These are phyloP conservation scores for Hippophae tibetana DNA, from an alignment of 306 rosid genomes.

Conservation along the genomic window DNA sequence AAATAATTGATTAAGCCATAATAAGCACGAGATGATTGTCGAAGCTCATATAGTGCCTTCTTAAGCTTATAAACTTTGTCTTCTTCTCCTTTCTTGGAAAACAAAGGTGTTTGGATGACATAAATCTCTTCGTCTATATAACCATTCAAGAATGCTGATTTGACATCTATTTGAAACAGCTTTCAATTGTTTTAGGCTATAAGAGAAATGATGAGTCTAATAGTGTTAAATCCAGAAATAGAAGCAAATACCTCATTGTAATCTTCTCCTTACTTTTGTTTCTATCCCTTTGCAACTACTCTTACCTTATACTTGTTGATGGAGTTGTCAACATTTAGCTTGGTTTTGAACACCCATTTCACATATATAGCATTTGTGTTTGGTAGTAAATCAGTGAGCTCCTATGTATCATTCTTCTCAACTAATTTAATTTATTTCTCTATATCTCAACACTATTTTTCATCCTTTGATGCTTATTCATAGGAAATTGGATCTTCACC, in stretches of 20 bases:
- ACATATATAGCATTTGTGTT: not conserved
- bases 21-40: not conserved
- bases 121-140: not conserved
- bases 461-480: too few relatives aligned
- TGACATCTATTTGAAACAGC: not conserved
- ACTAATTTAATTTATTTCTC: not conserved
- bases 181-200: too few relatives aligned
- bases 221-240: not conserved
- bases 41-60: not conserved
- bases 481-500: not conserved
- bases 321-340: not conserved
- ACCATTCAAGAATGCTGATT: not conserved
- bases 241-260: not conserved
- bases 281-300: not conserved
- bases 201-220: too few relatives aligned
- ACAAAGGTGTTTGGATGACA: not conserved
- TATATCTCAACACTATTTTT: not conserved
- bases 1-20: not conserved
- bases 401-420: not conserved
- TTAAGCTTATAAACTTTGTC: not conserved
- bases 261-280: not conserved
- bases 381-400: not conserved
- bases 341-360: not conserved
- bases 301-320: not conserved
- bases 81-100: not conserved